These are phyloP conservation scores for Sclerotinia glacialis DNA, from an alignment of 2,329 filamentous ascomycete species.

Conservation along the genomic window DNA sequence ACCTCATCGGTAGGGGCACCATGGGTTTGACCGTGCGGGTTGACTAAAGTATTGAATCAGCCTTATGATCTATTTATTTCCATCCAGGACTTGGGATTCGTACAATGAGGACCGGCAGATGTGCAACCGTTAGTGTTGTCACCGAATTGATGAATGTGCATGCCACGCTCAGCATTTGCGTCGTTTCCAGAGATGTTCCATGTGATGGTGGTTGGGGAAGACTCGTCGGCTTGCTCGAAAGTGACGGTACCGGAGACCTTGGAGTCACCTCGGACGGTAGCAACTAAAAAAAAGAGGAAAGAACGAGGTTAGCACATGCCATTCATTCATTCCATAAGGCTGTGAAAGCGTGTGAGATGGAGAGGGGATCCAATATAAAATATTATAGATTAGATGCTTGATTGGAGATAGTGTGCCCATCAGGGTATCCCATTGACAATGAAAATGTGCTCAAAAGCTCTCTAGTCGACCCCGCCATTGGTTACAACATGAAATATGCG, in stretches of 20 bases:
- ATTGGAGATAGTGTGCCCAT: slow-evolving; percentile 41
- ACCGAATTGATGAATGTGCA: slow-evolving; percentile 98
- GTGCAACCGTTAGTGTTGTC: slow-evolving; percentile 99
- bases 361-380: background rate
- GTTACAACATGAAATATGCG: slow-evolving; percentile 14
- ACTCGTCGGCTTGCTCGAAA: slow-evolving; percentile 90
- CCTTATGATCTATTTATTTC: background rate
- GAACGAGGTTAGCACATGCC: slow-evolving; percentile 17
- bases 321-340: background rate
- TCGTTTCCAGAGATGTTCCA: slow-evolving; percentile 94
- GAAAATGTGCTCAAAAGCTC: slow-evolving; percentile 62
- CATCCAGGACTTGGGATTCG: slow-evolving; percentile 38
- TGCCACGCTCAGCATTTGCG: slow-evolving; percentile 91
- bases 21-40: slow-evolving; percentile 90
- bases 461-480: slow-evolving; percentile 43
- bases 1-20: slow-evolving; percentile 78
- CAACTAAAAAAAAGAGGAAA: slow-evolving; percentile 57
- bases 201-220: slow-evolving; percentile 76
- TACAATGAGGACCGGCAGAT: slow-evolving; percentile 95
- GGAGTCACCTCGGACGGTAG: slow-evolving; percentile 95
- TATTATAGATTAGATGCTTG: slow-evolving; percentile 36
- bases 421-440: slow-evolving; percentile 44
- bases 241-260: slow-evolving; percentile 90
- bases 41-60: slow-evolving; percentile 62
- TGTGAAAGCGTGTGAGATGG: background rate